Base-by-base conservation (phyloP, 495 filamentous ascomycete genomes). In the Aspergillus conjunctus region DNA sequence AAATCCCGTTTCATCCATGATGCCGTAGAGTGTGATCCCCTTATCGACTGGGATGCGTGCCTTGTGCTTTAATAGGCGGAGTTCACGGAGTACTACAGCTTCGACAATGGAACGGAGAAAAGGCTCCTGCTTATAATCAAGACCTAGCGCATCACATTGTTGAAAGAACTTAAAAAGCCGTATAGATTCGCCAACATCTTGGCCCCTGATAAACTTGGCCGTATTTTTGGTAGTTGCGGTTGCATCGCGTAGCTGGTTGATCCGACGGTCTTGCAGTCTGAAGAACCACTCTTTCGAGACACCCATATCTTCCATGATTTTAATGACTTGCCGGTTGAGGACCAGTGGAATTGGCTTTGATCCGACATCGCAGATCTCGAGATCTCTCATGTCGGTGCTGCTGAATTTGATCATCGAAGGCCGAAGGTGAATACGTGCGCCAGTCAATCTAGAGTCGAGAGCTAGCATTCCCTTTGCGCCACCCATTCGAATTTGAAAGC, bases 341-440 rank as follows among this genome's bases (percentile, higher is more conserved):
- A 85, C 81, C 63, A 91, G 77, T 0, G 86, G 83, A 14, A 93
- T 79, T 0, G 87, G 87, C 44, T 78, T 83, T 21, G 80, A 83
- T 3, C 82, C 83, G 41, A 83, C 76, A 44, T 86, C 88, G 65
- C 91, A 94, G 56, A 96, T 91, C 60, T 93, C 91, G 4, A 95
- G 78, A 41, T 85, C 74, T 6, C 64, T 61, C 39, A 66, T 72
- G 20, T 84, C 78, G 0, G 70, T 64, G 22, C 82, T 84, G n/a
- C 76, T 62, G 64, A 93, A 94, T 64, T 96, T 96, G 51, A 82
- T 73, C 91, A 94, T 96, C n/a, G 87, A 91, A 0, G 76, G 71
- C 1, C 91, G 82, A 12, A 93, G 71, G 41, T 74, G 71, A 41
- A 94, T 73, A 22, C 73, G 55, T 26, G 77, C 72, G 1, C 86